A percentile compares a stretch with the other conserved stretches of the same genome.
These are phyloP conservation scores for Sanghuangporus baumii DNA, from an alignment of 1,284 basidiomycete species.

Conservation along the genomic window DNA sequence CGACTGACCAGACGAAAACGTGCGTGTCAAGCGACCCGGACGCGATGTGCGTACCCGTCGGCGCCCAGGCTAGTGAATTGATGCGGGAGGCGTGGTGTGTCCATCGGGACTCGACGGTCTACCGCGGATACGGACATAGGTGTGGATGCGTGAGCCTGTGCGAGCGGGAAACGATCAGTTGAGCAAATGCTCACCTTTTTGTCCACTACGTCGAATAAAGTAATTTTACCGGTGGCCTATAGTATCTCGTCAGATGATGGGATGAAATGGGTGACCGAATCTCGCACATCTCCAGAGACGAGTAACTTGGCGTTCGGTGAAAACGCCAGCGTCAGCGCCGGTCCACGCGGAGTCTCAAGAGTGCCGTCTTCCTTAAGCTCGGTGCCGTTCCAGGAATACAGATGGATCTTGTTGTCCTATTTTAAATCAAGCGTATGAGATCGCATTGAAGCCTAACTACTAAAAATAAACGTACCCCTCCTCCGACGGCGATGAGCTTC, in stretches of 20 bases:
- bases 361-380: slow-evolving; percentile 46
- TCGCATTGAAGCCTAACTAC: neutral
- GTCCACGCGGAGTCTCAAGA: slow-evolving; percentile 68
- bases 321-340: slow-evolving; percentile 76
- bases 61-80: slow-evolving; percentile 74
- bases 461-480: slow-evolving; percentile 44
- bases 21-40: slow-evolving; percentile 90
- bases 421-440: slow-evolving; percentile 1
- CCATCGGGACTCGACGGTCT: slow-evolving; percentile 76
- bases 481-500: slow-evolving; percentile 63
- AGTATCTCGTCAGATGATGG: neutral
- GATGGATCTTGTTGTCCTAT: slow-evolving; percentile 69
- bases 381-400: slow-evolving; percentile 69
- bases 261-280: neutral
- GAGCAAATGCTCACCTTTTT: slow-evolving; percentile 42
- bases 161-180: neutral
- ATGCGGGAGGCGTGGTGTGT: slow-evolving; percentile 85
- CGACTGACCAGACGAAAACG: slow-evolving; percentile 85
- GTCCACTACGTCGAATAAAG: slow-evolving; percentile 69
- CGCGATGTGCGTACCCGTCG: slow-evolving; percentile 70
- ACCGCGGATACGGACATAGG: slow-evolving; percentile 13
- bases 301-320: slow-evolving; percentile 73
- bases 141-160: neutral
- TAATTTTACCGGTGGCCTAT: slow-evolving; percentile 73
- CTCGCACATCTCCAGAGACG: slow-evolving; percentile 73